Percentiles rank a stretch among this genome's conserved stretches.
Conservation (phyloP, 2,329 filamentous ascomycete genomes). For the Hortaea werneckii region DNA sequence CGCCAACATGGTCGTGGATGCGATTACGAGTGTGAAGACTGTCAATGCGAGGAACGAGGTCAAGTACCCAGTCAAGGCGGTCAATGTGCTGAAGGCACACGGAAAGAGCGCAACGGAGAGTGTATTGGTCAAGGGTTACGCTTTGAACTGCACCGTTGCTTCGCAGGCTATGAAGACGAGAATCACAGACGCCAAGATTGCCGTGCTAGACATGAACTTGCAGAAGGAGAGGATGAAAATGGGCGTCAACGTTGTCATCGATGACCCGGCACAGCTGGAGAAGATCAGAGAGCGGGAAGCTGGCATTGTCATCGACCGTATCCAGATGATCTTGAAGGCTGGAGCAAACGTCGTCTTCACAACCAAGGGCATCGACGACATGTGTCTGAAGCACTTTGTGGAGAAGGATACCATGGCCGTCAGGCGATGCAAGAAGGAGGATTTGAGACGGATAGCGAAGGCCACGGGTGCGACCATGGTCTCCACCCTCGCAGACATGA, state of each 20-base stretch:
- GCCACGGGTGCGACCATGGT: slow-evolving; percentile 90
- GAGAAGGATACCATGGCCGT: slow-evolving; percentile 95
- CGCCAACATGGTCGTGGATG: slow-evolving; percentile 92
- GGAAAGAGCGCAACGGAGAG: slow-evolving; percentile 88
- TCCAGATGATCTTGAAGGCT: slow-evolving; percentile 96
- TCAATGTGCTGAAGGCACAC: slow-evolving; percentile 97
- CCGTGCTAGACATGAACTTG: slow-evolving; percentile 92
- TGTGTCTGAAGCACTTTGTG: slow-evolving; percentile 87
- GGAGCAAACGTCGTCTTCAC: slow-evolving; percentile 94
- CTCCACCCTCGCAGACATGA: slow-evolving; percentile 87
- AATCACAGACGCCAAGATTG: slow-evolving; percentile 90
- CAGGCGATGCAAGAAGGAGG: slow-evolving; percentile 96
- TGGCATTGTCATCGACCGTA: slow-evolving; percentile 82
- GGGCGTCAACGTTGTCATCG: slow-evolving; percentile 94
- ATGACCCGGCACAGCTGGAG: slow-evolving; percentile 93
- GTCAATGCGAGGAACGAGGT: slow-evolving; percentile 81
- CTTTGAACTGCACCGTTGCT: slow-evolving; percentile 95
- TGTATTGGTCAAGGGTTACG: slow-evolving; percentile 87
- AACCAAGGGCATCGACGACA: slow-evolving; percentile 96
- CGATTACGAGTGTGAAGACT: slow-evolving; percentile 87
- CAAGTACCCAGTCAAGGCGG: slow-evolving; percentile 98
- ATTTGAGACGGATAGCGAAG: slow-evolving; percentile 87
- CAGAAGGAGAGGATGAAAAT: slow-evolving; percentile 99
- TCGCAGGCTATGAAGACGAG: slow-evolving; percentile 96
- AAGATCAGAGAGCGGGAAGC: slow-evolving; percentile 90